Conservation (phyloP, 495 filamentous ascomycete species). For the Pyrenula aspistea region DNA sequence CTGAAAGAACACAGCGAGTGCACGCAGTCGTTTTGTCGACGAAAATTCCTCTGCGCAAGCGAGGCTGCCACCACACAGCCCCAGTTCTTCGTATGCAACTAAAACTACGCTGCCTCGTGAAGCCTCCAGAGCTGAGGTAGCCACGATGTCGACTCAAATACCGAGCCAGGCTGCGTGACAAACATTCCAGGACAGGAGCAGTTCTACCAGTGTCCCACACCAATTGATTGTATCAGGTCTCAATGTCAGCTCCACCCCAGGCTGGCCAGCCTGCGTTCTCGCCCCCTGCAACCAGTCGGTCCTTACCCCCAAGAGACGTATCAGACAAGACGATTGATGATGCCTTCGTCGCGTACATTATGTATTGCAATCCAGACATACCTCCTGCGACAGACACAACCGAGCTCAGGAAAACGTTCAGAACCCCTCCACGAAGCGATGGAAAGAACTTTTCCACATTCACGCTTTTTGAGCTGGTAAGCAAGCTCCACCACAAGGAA, state of each 20-base stretch:
- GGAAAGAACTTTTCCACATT: slow-evolving; percentile 85
- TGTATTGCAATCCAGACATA: slow-evolving; percentile 81
- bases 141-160: too few relatives aligned
- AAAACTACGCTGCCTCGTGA: too few relatives aligned
- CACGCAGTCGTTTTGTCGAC: too few relatives aligned
- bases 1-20: too few relatives aligned
- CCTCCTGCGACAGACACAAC: slow-evolving; percentile 57
- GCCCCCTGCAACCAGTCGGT: neutral
- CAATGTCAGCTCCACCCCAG: neutral
- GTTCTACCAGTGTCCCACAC: too few relatives aligned
- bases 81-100: too few relatives aligned
- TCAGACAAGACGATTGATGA: slow-evolving; percentile 69
- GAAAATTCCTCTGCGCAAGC: too few relatives aligned
- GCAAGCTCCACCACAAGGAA: slow-evolving; percentile 71
- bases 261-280: neutral
- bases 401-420: slow-evolving; percentile 69
- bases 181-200: too few relatives aligned
- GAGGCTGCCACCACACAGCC: too few relatives aligned
- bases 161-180: too few relatives aligned
- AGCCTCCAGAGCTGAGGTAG: too few relatives aligned
- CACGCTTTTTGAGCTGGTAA: slow-evolving; percentile 70
- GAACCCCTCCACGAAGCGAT: slow-evolving; percentile 78
- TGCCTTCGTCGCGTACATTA: slow-evolving; percentile 76
- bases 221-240: too few relatives aligned
- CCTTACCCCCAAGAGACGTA: slow-evolving; percentile 58